A percentile compares a stretch with the other conserved stretches of the same genome.
Conservation (phyloP, 1,139 yeast species). For the Starmera stellimalicola region DNA sequence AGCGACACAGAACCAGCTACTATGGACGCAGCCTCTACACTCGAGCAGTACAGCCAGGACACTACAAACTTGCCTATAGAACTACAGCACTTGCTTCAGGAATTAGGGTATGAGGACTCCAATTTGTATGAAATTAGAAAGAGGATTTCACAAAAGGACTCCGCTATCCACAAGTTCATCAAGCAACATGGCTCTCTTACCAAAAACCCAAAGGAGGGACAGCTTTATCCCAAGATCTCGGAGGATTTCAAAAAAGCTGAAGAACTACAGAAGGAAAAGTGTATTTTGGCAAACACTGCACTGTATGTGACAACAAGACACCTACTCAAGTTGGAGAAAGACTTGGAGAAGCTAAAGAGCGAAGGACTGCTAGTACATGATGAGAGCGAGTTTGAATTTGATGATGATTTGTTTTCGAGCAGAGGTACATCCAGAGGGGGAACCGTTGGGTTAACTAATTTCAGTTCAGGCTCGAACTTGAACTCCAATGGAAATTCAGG, state of each 20-base stretch:
- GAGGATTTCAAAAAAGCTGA: constrained; percentile 57
- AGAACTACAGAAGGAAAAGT: constrained; percentile 67
- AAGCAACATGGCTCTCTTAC: constrained; percentile 75
- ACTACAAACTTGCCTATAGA: constrained; percentile 87
- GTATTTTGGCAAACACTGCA: constrained; percentile 74
- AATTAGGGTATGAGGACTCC: constrained; percentile 61
- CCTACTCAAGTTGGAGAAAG: constrained; percentile 60
- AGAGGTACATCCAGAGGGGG: constrained; percentile 14
- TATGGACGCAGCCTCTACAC: constrained; percentile 70
- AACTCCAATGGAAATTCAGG: too few relatives aligned
- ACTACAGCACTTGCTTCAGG: constrained; percentile 71
- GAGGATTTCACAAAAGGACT: constrained; percentile 64
- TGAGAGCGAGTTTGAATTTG: constrained; percentile 21
- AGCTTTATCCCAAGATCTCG: constrained; percentile 53
- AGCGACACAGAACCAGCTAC: background rate
- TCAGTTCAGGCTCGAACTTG: too few relatives aligned
- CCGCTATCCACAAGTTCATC: constrained; percentile 72
- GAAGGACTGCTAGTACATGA: constrained; percentile 68
- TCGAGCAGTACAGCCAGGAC: constrained; percentile 67
- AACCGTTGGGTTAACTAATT: constrained; percentile 7
- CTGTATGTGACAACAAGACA: constrained; percentile 70
- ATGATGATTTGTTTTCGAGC: constrained; percentile 20
- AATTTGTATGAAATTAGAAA: constrained; percentile 58
- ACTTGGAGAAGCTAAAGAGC: constrained; percentile 63
- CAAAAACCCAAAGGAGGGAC: constrained; percentile 77